Percentiles rank a stretch among this genome's conserved stretches.
These are phyloP conservation scores for Peronospora tabacina DNA, from an alignment of 352 stramenopile genomes.

Conservation along the genomic window DNA sequence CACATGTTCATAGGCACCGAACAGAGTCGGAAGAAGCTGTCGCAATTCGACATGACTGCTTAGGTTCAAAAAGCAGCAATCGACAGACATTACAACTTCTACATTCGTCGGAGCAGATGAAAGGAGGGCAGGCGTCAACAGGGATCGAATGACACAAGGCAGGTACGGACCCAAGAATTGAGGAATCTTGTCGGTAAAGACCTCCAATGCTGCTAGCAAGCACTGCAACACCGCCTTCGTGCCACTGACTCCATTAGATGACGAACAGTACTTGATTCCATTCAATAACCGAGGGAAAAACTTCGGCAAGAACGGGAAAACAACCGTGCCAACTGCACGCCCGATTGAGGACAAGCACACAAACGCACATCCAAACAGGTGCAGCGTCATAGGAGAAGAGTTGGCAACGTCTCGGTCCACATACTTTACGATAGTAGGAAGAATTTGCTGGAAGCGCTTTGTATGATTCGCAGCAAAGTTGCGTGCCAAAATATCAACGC, in stretches of 20 bases:
- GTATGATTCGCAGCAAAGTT: constrained; percentile 68
- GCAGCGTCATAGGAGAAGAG: constrained; percentile 43
- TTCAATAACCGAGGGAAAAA: constrained; percentile 74
- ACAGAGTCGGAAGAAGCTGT: constrained; percentile 61
- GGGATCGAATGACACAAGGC: constrained; percentile 44
- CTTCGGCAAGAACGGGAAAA: constrained; percentile 76
- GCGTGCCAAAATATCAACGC: constrained; percentile 74
- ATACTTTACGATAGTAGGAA: constrained; percentile 74
- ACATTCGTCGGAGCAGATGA: constrained; percentile 22
- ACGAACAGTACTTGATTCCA: constrained; percentile 51
- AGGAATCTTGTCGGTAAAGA: constrained; percentile 78
- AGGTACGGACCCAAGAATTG: constrained; percentile 80
- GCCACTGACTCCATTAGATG: constrained; percentile 15
- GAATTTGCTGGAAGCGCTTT: constrained; percentile 63
- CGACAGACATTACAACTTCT: constrained; percentile 46
- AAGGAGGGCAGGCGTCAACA: constrained; percentile 49
- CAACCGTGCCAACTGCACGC: constrained; percentile 51
- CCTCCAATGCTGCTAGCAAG: constrained; percentile 59
- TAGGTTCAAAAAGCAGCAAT: constrained; percentile 59
- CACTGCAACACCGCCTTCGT: constrained; percentile 65
- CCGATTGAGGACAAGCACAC: constrained; percentile 77
- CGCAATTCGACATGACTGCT: constrained; percentile 66
- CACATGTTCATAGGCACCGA: constrained; percentile 61
- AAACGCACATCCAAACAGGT: constrained; percentile 76
- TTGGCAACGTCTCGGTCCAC: constrained; percentile 46